Percentiles rank a stretch among this genome's conserved stretches.
Conservation (phyloP, 2,329 filamentous ascomycete genomes). For the Aspergillus terreus region DNA sequence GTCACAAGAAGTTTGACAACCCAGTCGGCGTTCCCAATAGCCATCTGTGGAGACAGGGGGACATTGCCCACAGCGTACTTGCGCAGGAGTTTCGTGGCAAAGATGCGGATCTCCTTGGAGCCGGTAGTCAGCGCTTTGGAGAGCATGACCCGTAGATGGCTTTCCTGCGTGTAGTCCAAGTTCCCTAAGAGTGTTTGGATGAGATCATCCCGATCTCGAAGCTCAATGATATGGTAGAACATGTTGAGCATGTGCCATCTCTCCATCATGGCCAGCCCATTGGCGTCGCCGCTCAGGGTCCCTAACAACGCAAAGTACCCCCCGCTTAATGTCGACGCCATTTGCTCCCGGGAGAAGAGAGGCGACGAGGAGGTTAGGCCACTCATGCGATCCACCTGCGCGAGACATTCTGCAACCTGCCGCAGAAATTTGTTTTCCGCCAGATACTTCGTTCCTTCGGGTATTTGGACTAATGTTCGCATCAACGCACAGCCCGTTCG, state of each 20-base stretch:
- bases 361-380: constrained; percentile 68
- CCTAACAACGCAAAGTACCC: constrained; percentile 95
- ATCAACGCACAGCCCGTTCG: constrained; percentile 84
- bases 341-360: constrained; percentile 80
- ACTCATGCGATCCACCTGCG: constrained; percentile 85
- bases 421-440: constrained; percentile 88
- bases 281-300: constrained; percentile 74
- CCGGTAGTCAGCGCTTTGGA: constrained; percentile 92
- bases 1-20: constrained; percentile 96
- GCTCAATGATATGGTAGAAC: constrained; percentile 97
- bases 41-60: constrained; percentile 31
- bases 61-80: constrained; percentile 72
- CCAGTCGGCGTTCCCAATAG: constrained; percentile 76
- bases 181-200: constrained; percentile 84
- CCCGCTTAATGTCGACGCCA: constrained; percentile 80
- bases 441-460: constrained; percentile 80
- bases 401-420: constrained; percentile 92
- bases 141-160: constrained; percentile 85
- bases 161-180: constrained; percentile 85
- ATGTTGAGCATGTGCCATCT: constrained; percentile 99
- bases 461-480: constrained; percentile 77
- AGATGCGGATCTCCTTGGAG: constrained; percentile 85
- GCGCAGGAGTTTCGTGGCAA: constrained; percentile 78
- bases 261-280: constrained; percentile 85
- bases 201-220: constrained; percentile 85